phyloP scores from a whole-genome alignment of 768 basidiomycete species.

The Leccinum subtestaceum region DNA sequence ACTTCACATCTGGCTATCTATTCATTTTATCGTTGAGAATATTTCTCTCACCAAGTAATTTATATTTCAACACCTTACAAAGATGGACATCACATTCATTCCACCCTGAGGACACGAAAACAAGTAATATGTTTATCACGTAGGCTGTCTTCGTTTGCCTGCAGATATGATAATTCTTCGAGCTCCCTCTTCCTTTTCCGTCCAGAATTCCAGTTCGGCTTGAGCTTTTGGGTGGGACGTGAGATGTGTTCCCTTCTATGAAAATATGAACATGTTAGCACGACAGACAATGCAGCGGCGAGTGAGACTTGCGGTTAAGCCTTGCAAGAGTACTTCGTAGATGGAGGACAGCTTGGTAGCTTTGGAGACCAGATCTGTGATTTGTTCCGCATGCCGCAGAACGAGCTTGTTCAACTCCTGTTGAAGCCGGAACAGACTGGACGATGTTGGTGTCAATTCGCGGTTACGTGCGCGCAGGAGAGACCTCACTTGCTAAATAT shows the following conservation, averaged over 20 bases:
- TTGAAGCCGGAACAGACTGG: conserved; percentile 79
- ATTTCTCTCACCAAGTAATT: conserved; percentile 19
- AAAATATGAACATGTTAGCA: neutral
- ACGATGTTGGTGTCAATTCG: neutral
- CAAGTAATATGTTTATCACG: conserved; percentile 19
- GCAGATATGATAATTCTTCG: conserved; percentile 51
- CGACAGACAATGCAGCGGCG: neutral
- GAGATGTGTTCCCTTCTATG: conserved; percentile 62
- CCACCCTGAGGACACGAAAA: conserved; percentile 8
- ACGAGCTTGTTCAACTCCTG: conserved; percentile 81
- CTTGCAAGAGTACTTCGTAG: conserved; percentile 75
- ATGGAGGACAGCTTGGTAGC: conserved; percentile 69
- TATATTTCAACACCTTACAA: conserved; percentile 19
- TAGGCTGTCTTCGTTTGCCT: conserved; percentile 29
- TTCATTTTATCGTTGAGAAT: conserved; percentile 7
- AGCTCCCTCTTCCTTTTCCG: conserved; percentile 80
- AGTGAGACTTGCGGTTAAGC: conserved; percentile 59
- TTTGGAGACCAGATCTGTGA: conserved; percentile 55
- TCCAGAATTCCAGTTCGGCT: conserved; percentile 84
- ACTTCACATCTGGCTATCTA: conserved; percentile 4
- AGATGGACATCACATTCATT: conserved; percentile 15
- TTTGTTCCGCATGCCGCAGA: conserved; percentile 64
- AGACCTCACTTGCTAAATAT: conserved; percentile 83
- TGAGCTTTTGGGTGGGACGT: conserved; percentile 84
- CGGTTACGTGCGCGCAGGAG: neutral